Percentiles rank a stretch among this genome's conserved stretches.
These are phyloP conservation scores for Populus deltoides DNA, from an alignment of 345 rosid genomes.

Conservation along the genomic window DNA sequence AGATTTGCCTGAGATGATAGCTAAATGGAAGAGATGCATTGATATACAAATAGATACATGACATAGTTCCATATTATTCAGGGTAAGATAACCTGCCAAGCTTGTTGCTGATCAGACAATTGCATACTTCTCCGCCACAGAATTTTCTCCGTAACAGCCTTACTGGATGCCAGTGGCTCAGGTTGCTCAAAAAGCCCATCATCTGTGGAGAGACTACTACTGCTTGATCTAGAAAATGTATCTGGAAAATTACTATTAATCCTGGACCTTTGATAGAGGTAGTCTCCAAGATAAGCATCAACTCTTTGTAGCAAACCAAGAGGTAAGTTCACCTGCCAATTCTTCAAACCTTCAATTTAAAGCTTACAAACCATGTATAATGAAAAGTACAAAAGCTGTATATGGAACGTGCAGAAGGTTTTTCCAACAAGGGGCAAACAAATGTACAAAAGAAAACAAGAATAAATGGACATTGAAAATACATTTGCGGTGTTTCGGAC, in stretches of 20 bases:
- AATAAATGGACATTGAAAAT: neutral
- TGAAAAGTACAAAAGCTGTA: neutral
- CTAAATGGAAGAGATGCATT: neutral
- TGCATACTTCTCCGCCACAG: conserved; percentile 51
- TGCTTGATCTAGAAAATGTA: conserved; percentile 58
- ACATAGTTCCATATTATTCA: conserved; percentile 13
- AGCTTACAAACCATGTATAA: neutral
- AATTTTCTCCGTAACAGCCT: conserved; percentile 50
- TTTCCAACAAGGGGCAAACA: neutral
- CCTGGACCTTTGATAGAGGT: conserved; percentile 53
- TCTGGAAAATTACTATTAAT: conserved; percentile 36
- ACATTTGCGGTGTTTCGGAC: neutral
- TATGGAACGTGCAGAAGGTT: neutral
- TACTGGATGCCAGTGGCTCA: conserved; percentile 48
- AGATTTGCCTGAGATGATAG: too few species aligned
- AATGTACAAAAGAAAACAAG: neutral
- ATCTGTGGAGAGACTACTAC: conserved; percentile 52
- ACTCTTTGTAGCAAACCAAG: conserved; percentile 58
- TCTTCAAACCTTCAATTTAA: conserved; percentile 8
- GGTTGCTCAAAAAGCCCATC: conserved; percentile 73
- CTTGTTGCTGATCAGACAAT: conserved; percentile 56
- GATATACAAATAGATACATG: neutral
- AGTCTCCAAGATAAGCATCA: conserved; percentile 57
- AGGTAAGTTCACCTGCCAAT: conserved; percentile 56
- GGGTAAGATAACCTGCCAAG: conserved; percentile 70